Evolutionary conservation across 805 yeast genomes (phyloP), one percentile per base, ranked within the genome.

Genomic region (Barnettozyma vustinii): DNA sequence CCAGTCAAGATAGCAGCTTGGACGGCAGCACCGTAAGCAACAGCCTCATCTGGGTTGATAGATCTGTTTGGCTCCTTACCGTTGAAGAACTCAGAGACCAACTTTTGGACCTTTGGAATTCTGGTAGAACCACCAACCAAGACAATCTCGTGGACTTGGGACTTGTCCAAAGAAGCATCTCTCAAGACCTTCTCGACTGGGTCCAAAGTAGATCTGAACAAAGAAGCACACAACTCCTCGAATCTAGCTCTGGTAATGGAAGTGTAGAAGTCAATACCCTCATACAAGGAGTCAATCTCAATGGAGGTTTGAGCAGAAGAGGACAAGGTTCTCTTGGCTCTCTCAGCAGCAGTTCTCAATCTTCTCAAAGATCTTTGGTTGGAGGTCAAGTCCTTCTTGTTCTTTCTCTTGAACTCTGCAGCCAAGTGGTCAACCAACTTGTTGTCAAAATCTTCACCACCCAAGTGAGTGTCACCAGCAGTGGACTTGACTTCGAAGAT

Each of bases 1-100:
- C 97, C 97, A 53, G 96, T 82, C 69, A 90, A 81, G 68, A 90
- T 90, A 60, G 97, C 97, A 60, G 96, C 97, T 79, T 90, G 97
- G 60, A 90, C 97, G 56, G 97, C 97, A 61, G 97, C 97, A 84
- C 97, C 97, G 76, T 90, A 90, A 66, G 97, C 97, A 73, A 90
- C 97, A 66, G 97, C 97, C 77, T 90, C 97, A 79, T 90, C 97
- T 62, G 97, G 97, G 82, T 90, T 90, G 73, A 90, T 90, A 47
- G 96, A 87, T 77, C 83, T 87, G 80, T 88, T 88, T 74, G 96
- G 96, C 76, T 90, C 96, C 78, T 90, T 91, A 70, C 97, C 97
- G 73, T 90, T 87, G 82, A 91, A 90, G 84, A 84, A 90, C 74
- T 91, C 97, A 59, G 96, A 85, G 46, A 90, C 96, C 65, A 91